Evolutionary conservation across 305 asterid species (phyloP).

Genomic region (Withania somnifera): DNA sequence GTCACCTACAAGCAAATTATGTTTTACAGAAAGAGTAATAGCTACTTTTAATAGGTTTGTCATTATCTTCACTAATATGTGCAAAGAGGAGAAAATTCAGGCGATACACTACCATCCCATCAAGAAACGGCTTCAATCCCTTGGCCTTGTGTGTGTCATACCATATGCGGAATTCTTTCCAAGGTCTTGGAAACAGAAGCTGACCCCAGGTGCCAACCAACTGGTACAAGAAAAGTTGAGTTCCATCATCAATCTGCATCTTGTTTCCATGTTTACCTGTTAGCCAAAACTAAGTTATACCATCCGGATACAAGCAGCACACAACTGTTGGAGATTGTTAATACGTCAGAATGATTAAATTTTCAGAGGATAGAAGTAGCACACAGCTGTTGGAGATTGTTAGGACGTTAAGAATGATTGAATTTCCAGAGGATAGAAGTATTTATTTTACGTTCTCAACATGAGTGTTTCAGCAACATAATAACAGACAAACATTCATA

Average conservation of each 20-base stretch:
- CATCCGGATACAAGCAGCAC: not conserved
- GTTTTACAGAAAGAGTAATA: not conserved
- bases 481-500: not conserved
- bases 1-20: slow-evolving; percentile 43
- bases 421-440: not conserved
- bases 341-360: not conserved
- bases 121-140: slow-evolving; percentile 64
- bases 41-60: not conserved
- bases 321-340: not conserved
- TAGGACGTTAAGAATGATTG: not conserved
- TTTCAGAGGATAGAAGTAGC: not conserved
- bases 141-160: slow-evolving; percentile 63
- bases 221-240: slow-evolving; percentile 66
- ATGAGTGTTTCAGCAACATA: not conserved
- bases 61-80: not conserved
- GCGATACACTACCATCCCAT: slow-evolving; percentile 57
- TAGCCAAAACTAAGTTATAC: slow-evolving; percentile 8
- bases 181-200: slow-evolving; percentile 82
- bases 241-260: slow-evolving; percentile 45
- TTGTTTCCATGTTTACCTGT: slow-evolving; percentile 86
- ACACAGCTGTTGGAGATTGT: not conserved
- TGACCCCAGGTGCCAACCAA: slow-evolving; percentile 97
- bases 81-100: not conserved
- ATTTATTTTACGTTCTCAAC: not conserved
- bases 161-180: slow-evolving; percentile 93